Percentiles rank a stretch among this genome's conserved stretches.
phyloP scores from a whole-genome alignment of 495 filamentous ascomycete genomes.

The Clavariopsis aquatica region DNA sequence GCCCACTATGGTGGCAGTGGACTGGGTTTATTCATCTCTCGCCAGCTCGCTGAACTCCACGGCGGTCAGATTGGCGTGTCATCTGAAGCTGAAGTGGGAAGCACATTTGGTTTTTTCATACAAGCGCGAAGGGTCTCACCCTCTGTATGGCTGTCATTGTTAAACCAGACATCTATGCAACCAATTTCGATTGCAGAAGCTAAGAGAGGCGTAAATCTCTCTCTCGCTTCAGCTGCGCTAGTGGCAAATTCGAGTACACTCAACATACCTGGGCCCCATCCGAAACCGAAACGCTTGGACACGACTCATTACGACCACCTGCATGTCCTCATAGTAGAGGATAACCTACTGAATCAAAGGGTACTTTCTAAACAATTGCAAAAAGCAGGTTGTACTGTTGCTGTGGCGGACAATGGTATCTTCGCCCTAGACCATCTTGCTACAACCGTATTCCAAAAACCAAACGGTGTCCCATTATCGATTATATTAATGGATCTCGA shows the following conservation, averaged over 20 bases:
- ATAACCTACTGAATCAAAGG: conserved; percentile 44
- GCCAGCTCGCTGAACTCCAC: conserved; percentile 17
- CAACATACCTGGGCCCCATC: not conserved
- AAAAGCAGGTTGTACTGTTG: conserved; percentile 30
- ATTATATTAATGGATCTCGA: conserved; percentile 44
- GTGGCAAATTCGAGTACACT: not conserved
- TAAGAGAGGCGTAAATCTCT: not conserved
- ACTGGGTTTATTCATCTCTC: conserved; percentile 11
- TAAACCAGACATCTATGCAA: not conserved
- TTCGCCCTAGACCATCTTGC: conserved; percentile 39
- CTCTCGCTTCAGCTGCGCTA: not conserved
- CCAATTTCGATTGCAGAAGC: not conserved
- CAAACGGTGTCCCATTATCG: conserved; percentile 11
- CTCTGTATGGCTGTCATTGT: not conserved
- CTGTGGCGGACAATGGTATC: conserved; percentile 37
- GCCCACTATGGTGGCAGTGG: conserved; percentile 7
- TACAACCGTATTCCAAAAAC: conserved; percentile 13
- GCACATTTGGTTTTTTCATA: conserved; percentile 24
- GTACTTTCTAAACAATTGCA: conserved; percentile 38
- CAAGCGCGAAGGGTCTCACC: not conserved
- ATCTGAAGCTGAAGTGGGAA: conserved; percentile 7
- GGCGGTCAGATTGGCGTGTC: conserved; percentile 21
- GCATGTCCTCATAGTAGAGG: conserved; percentile 36
- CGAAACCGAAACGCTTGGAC: not conserved
- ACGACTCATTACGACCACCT: not conserved